Percentiles rank a stretch among this genome's conserved stretches.
phyloP scores from a whole-genome alignment of 768 basidiomycete genomes.

The Leucocoprinus sp. region DNA sequence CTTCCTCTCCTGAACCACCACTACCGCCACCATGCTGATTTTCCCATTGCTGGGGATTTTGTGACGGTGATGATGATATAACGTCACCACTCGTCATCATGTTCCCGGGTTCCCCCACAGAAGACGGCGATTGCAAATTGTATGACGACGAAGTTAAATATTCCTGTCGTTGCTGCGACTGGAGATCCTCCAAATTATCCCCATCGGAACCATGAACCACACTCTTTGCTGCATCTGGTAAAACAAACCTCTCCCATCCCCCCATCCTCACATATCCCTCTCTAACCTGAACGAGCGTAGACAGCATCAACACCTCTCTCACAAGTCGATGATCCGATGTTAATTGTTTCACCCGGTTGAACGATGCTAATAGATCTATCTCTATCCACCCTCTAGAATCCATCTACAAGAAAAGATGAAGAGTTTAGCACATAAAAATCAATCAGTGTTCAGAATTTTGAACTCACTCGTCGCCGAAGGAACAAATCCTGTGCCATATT shows the following conservation, averaged over 20 bases:
- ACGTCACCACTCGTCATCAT: neutral
- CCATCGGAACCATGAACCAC: conserved; percentile 23
- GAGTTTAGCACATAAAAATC: conserved; percentile 4
- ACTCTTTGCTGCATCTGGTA: conserved; percentile 55
- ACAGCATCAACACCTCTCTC: conserved; percentile 59
- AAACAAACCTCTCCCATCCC: conserved; percentile 53
- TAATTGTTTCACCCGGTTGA: conserved; percentile 71
- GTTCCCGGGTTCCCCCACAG: no score
- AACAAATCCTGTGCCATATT: conserved; percentile 87
- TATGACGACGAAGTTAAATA: no score
- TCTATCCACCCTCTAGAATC: conserved; percentile 84
- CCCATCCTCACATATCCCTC: conserved; percentile 62
- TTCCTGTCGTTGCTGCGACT: no score
- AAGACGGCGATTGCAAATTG: no score
- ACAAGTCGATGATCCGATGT: conserved; percentile 56
- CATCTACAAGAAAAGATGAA: conserved; percentile 50
- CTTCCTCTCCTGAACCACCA: conserved; percentile 7
- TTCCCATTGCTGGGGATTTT: neutral
- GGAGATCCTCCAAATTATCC: no score
- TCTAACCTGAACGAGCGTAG: conserved; percentile 62
- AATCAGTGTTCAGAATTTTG: conserved; percentile 5
- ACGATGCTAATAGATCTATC: conserved; percentile 73
- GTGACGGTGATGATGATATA: neutral
- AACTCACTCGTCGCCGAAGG: conserved; percentile 65
- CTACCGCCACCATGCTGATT: neutral